A percentile compares a stretch with the other conserved stretches of the same genome.
phyloP scores from a whole-genome alignment of 2,329 filamentous ascomycete species.

The Venturia asperata region DNA sequence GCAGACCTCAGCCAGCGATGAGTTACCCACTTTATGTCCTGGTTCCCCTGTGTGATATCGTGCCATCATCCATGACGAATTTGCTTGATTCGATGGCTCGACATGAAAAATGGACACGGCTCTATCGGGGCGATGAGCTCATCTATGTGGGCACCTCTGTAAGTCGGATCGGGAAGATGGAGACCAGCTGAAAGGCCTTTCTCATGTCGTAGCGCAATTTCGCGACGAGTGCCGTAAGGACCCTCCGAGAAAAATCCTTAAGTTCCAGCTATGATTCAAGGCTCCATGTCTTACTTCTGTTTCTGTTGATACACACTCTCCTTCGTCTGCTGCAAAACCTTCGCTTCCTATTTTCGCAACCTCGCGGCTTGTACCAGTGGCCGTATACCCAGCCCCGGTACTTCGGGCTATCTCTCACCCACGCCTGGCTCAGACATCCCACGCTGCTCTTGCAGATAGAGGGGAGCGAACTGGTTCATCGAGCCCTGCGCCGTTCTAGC shows the following conservation, averaged over 20 bases:
- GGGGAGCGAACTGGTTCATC: background rate
- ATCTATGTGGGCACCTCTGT: background rate
- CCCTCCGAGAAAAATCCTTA: background rate
- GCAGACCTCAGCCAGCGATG: constrained; percentile 2
- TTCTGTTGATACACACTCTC: background rate
- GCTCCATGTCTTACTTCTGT: background rate
- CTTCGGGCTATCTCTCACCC: background rate
- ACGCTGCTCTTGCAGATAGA: background rate
- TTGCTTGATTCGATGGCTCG: background rate
- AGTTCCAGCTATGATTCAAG: background rate
- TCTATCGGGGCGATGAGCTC: background rate
- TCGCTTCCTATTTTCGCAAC: background rate
- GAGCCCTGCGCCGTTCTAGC: background rate
- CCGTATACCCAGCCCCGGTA: background rate
- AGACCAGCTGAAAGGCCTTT: background rate
- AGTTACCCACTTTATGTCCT: constrained; percentile 3
- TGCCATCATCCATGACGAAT: background rate
- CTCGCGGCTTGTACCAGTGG: background rate
- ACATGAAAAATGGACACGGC: background rate
- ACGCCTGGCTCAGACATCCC: background rate
- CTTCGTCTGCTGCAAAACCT: background rate
- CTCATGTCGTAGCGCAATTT: background rate
- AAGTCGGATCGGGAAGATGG: background rate
- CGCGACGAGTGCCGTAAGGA: background rate
- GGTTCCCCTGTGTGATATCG: background rate